phyloP scores from a whole-genome alignment of 2,329 filamentous ascomycete genomes.

The Aciculosporium take region DNA sequence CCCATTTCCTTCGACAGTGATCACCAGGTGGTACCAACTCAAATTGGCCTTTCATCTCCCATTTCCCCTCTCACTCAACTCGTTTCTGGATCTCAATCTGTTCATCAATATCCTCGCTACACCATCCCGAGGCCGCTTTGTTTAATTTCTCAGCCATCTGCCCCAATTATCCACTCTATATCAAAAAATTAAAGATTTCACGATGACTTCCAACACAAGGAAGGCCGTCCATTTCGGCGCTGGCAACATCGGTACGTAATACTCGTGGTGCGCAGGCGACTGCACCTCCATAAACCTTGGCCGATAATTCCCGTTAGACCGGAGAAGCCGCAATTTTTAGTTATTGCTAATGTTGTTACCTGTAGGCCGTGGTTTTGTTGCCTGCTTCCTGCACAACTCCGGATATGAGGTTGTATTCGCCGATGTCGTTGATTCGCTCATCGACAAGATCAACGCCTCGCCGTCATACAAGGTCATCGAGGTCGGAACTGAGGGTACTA shows the following conservation, averaged over 20 bases:
- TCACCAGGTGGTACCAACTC: too few relatives aligned
- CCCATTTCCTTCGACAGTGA: background rate
- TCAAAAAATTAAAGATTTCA: conserved; percentile 12
- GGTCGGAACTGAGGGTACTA: conserved; percentile 72
- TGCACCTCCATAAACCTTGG: background rate
- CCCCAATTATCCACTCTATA: background rate
- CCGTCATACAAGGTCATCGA: conserved; percentile 84
- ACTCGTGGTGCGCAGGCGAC: background rate
- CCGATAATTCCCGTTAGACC: background rate
- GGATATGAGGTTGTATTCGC: conserved; percentile 94
- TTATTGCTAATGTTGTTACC: conserved; percentile 6
- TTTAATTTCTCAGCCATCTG: background rate
- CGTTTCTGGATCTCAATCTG: background rate
- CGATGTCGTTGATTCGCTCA: conserved; percentile 77
- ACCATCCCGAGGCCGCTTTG: background rate
- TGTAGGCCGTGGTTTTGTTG: conserved; percentile 62
- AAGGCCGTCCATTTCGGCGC: conserved; percentile 77
- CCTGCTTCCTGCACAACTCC: conserved; percentile 85
- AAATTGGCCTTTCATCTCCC: background rate
- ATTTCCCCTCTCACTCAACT: background rate
- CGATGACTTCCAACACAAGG: conserved; percentile 29
- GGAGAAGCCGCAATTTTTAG: background rate
- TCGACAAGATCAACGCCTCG: conserved; percentile 61
- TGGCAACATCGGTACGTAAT: conserved; percentile 58
- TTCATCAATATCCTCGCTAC: background rate